phyloP scores from a whole-genome alignment of 192 early-diverging fungal species.

The Phlyctochytrium arcticum region DNA sequence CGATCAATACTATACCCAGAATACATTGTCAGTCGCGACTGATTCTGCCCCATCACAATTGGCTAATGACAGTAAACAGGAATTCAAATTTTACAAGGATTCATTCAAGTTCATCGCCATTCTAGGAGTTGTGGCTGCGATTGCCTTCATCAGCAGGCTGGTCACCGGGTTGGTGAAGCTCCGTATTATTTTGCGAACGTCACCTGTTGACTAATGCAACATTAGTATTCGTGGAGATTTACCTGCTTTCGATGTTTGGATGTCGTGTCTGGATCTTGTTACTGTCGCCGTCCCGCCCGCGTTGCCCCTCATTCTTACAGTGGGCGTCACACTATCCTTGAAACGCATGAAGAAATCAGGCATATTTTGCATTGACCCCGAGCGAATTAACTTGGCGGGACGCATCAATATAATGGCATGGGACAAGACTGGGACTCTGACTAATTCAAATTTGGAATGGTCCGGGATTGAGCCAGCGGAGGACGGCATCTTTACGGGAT shows the following conservation, averaged over 20 bases:
- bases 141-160: slow-evolving; percentile 35
- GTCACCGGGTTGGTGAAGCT: slow-evolving; percentile 20
- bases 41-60: background rate
- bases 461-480: slow-evolving; percentile 11
- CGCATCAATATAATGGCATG: slow-evolving; percentile 44
- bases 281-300: slow-evolving; percentile 50
- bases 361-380: slow-evolving; percentile 43
- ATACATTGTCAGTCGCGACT: slow-evolving; percentile 5
- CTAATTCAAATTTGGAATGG: background rate
- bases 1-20: slow-evolving; percentile 41
- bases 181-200: too few species aligned
- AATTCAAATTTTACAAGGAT: slow-evolving; percentile 48
- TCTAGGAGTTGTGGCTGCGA: slow-evolving; percentile 32
- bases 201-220: background rate
- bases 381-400: slow-evolving; percentile 40
- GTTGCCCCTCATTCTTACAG: slow-evolving; percentile 42
- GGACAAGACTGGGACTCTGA: slow-evolving; percentile 42
- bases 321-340: slow-evolving; percentile 35
- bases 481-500: background rate
- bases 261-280: slow-evolving; percentile 42
- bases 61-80: slow-evolving; percentile 2
- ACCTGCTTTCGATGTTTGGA: background rate
- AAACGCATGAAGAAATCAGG: slow-evolving; percentile 26
- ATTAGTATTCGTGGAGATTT: background rate
- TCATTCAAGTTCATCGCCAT: slow-evolving; percentile 34